A percentile compares a stretch with the other conserved stretches of the same genome.
These are phyloP conservation scores for Prosopis cineraria DNA, from an alignment of 306 rosid species.

Conservation along the genomic window DNA sequence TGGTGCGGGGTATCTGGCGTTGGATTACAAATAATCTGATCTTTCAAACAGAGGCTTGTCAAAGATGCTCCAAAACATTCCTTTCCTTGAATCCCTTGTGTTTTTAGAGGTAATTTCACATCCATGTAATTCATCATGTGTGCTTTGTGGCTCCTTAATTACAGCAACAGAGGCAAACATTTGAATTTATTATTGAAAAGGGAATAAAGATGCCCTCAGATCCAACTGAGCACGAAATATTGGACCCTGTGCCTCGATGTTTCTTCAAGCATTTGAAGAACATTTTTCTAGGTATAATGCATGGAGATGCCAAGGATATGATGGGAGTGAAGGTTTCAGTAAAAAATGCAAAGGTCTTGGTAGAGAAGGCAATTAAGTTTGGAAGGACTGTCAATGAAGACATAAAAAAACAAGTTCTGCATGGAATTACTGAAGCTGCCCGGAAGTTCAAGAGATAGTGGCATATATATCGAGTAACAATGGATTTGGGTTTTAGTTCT, in stretches of 20 bases:
- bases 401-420: neutral
- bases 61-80: constrained; percentile 19
- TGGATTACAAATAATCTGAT: neutral
- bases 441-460: neutral
- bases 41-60: neutral
- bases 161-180: neutral
- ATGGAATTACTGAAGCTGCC: neutral
- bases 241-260: constrained; percentile 36
- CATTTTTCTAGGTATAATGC: no score
- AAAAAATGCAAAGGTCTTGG: constrained; percentile 8
- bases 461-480: neutral
- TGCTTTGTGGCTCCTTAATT: neutral
- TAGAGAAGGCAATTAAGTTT: neutral
- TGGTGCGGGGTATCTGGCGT: neutral
- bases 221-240: constrained; percentile 2
- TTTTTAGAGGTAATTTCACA: constrained; percentile 19
- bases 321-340: constrained; percentile 26
- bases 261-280: constrained; percentile 12
- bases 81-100: constrained; percentile 3
- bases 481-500: no score
- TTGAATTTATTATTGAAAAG: neutral
- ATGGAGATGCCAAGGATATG: constrained; percentile 20
- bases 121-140: neutral
- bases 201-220: neutral
- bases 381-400: neutral